A percentile compares a stretch with the other conserved stretches of the same genome.
phyloP scores from a whole-genome alignment of 192 early-diverging fungal genomes.

The Blastocladiella britannica region DNA sequence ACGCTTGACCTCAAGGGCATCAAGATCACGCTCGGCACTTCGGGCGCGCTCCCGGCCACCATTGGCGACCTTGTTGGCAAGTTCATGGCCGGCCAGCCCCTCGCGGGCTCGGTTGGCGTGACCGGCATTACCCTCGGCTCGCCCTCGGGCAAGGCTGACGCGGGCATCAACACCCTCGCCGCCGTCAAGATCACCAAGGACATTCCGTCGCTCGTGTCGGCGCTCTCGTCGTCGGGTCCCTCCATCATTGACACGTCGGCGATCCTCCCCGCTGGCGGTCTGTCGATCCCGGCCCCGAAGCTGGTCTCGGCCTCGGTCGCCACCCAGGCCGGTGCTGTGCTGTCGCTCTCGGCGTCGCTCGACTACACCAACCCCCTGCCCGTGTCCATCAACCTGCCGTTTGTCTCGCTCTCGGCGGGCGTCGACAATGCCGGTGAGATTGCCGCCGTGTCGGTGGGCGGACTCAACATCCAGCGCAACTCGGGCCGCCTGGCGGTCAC shows the following conservation, averaged over 20 bases:
- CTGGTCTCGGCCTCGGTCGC: not conserved
- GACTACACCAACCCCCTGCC: not conserved
- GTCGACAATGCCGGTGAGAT: not conserved
- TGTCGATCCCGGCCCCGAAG: not conserved
- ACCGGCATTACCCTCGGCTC: not conserved
- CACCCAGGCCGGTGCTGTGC: not conserved
- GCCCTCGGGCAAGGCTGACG: not conserved
- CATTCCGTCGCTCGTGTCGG: not conserved
- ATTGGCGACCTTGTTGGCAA: not conserved
- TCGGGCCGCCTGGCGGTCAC: not conserved
- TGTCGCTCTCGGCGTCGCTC: not conserved
- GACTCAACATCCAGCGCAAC: not conserved
- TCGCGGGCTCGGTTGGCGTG: not conserved
- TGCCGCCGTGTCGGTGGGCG: not conserved
- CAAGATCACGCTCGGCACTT: not conserved
- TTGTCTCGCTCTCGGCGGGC: not conserved
- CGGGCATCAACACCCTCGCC: not conserved
- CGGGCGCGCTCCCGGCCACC: not conserved
- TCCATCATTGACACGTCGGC: not conserved
- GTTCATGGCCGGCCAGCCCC: not conserved
- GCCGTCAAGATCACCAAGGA: not conserved
- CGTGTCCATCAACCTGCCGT: not conserved
- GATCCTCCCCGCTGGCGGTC: not conserved
- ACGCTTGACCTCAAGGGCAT: not conserved
- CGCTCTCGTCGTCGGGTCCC: not conserved